Conservation (phyloP, 371 early-diverging fungal genomes). For the Mucor irregularis region DNA sequence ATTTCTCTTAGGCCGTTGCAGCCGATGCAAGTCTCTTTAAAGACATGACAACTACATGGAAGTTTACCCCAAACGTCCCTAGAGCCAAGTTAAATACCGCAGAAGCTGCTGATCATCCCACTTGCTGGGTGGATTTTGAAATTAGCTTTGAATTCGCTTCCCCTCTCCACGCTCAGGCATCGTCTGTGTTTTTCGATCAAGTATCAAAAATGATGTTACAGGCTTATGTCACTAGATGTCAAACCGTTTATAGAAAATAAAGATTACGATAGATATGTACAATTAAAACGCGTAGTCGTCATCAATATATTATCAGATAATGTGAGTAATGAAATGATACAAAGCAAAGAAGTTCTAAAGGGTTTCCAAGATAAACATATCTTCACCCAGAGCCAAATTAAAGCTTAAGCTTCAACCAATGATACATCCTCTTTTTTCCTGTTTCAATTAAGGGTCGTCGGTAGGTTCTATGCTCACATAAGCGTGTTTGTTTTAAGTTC, state of each 20-base stretch:
- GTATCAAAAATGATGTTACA: constrained; percentile 72
- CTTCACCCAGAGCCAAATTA: too few relatives aligned
- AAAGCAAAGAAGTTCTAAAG: too few relatives aligned
- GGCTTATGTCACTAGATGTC: constrained; percentile 72
- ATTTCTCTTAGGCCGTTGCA: constrained; percentile 56
- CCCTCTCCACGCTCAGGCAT: constrained; percentile 72
- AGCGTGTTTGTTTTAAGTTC: too few relatives aligned
- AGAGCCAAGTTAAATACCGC: constrained; percentile 25
- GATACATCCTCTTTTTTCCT: too few relatives aligned
- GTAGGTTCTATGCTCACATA: too few relatives aligned
- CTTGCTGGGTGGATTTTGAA: constrained; percentile 69
- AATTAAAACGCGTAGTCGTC: too few relatives aligned
- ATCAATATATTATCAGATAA: too few relatives aligned
- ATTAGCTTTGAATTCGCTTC: constrained; percentile 82
- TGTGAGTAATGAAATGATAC: too few relatives aligned
- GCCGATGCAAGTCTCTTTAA: constrained; percentile 69
- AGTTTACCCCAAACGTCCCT: constrained; percentile 57
- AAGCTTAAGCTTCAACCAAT: too few relatives aligned
- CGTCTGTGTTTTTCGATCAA: constrained; percentile 75
- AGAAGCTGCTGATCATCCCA: constrained; percentile 47
- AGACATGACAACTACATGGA: constrained; percentile 69
- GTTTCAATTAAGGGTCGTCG: too few relatives aligned
- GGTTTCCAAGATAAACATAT: too few relatives aligned
- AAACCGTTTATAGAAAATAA: constrained; percentile 55
- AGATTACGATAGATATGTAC: too few relatives aligned